Evolutionary conservation across 2,329 filamentous ascomycete species (phyloP).

Genomic region (Botrytis deweyae): DNA sequence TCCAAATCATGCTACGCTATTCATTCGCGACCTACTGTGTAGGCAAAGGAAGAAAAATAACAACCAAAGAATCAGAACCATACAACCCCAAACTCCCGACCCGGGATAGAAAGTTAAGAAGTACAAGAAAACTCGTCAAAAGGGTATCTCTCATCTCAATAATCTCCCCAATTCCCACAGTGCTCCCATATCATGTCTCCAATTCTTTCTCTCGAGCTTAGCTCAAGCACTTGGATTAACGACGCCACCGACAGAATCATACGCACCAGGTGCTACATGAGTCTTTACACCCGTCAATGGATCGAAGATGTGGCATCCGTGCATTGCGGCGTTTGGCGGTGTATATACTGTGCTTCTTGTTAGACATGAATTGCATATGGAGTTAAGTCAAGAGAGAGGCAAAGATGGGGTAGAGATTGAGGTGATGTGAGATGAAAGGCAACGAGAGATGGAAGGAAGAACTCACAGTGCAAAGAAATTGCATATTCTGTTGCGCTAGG

Average conservation of each 20-base stretch:
- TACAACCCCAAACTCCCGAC: not conserved
- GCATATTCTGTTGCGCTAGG: conserved; percentile 69
- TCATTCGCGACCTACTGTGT: not conserved
- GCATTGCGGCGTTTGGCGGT: conserved; percentile 84
- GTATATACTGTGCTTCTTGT: conserved; percentile 61
- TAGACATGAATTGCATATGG: not conserved
- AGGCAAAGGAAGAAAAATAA: not conserved
- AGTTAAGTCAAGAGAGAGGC: not conserved
- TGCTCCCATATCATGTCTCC: not conserved
- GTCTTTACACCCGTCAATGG: conserved; percentile 69
- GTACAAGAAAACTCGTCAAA: not conserved
- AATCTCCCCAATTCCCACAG: not conserved
- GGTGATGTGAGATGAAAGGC: not conserved
- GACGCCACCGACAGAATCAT: conserved; percentile 57
- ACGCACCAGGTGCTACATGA: conserved; percentile 68
- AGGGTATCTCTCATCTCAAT: conserved; percentile 6
- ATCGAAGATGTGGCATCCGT: conserved; percentile 80
- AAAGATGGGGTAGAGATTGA: not conserved
- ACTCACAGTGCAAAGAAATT: conserved; percentile 70
- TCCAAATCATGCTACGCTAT: not conserved
- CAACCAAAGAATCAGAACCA: not conserved
- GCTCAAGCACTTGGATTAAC: not conserved
- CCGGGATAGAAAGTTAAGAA: not conserved
- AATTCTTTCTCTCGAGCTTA: not conserved
- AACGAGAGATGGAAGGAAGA: not conserved